Base-by-base conservation (phyloP, 2,329 filamentous ascomycete species). In the Cladosporium halotolerans region DNA sequence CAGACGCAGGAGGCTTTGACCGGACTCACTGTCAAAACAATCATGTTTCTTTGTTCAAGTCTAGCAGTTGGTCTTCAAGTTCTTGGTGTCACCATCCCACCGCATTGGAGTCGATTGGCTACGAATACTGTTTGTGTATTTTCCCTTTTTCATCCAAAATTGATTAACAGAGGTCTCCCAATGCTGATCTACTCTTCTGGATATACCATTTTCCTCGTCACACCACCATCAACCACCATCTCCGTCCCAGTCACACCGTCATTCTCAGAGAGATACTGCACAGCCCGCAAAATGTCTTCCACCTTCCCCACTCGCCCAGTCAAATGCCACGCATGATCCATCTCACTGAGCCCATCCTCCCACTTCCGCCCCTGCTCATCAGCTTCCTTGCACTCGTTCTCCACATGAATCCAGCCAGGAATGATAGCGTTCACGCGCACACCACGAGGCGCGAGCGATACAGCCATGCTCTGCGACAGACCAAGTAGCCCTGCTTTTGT, bases 351-450 rank as follows among this genome's bases (percentile, higher is more conserved):
- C 0, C 72, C 75, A 3, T 76, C 72, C 54, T 76, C 74, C 77
- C 76, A 79, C 33, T 57, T 56, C 45, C 47, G 55, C 0, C 69
- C 69, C 39, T 67, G 62, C 58, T 72, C 70, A 58, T 79, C 73
- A 2, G 65, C 73, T 38, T 62, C 61, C 56, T 67, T 66, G 40
- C 65, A 70, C 62, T 75, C 72, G 43, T 77, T 67, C 44, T 60
- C 65, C 7, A 79, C 76, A 58, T 78, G 70, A 44, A 80, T 76
- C 77, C 77, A 79, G 0, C 77, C 76, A 0, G 75, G 76, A 33
- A 78, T 60, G 13, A 79, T 73, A 0, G 75, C 70, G 56, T 78
- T 79, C 23, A 76, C 73, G 4, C 74, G 66, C 23, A 79, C 71
- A 9, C 70, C 69, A 3, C 66, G 62, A 45, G 72, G 67, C 1